Conservation (phyloP, 2,329 filamentous ascomycete genomes). For the Lachnellula occidentalis region DNA sequence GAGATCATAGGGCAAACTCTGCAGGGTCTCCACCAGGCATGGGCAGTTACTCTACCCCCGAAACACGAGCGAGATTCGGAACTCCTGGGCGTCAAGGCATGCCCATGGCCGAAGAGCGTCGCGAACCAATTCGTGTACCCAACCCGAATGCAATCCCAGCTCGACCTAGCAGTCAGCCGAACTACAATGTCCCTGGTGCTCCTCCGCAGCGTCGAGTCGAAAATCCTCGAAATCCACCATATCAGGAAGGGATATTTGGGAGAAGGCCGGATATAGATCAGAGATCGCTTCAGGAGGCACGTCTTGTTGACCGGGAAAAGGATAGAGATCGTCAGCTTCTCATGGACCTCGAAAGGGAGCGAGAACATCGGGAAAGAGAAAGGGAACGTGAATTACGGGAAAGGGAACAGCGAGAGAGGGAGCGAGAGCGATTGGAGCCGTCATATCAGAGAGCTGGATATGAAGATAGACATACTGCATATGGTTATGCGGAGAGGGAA, state of each 20-base stretch:
- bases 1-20: slow-evolving; percentile 34
- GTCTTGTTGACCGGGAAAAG: slow-evolving; percentile 5
- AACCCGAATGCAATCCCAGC: slow-evolving; percentile 28
- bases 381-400: too few relatives aligned
- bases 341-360: background rate
- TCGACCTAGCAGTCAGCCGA: slow-evolving; percentile 31
- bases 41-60: slow-evolving; percentile 47
- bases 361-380: background rate
- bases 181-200: slow-evolving; percentile 27
- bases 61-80: slow-evolving; percentile 48
- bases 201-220: slow-evolving; percentile 42
- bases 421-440: slow-evolving; percentile 30
- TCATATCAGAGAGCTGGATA: slow-evolving; percentile 23
- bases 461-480: slow-evolving; percentile 33
- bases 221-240: slow-evolving; percentile 10
- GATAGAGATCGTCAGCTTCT: slow-evolving; percentile 18
- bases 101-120: slow-evolving; percentile 42
- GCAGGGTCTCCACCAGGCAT: slow-evolving; percentile 35
- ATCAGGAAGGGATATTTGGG: slow-evolving; percentile 19
- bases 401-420: too few relatives aligned
- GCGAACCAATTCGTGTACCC: slow-evolving; percentile 31
- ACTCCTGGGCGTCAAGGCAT: slow-evolving; percentile 46
- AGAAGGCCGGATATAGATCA: slow-evolving; percentile 17
- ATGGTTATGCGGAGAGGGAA: slow-evolving; percentile 50
- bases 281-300: slow-evolving; percentile 1